phyloP scores from a whole-genome alignment of 306 rosid genomes.

The Albizia julibrissin region DNA sequence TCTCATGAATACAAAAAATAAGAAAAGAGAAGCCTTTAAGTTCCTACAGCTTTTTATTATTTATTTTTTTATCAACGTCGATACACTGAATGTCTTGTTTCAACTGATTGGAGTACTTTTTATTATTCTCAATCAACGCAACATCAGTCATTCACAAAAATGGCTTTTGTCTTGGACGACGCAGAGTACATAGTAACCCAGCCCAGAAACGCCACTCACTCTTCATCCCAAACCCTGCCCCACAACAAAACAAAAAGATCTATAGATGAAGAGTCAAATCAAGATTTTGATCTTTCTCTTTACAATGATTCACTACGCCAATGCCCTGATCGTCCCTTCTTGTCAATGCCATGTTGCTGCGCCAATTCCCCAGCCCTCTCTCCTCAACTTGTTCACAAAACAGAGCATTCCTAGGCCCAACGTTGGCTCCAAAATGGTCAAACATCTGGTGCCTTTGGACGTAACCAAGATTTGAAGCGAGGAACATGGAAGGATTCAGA shows the following conservation, averaged over 20 bases:
- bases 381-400: slow-evolving; percentile 29
- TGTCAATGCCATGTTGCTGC: slow-evolving; percentile 34
- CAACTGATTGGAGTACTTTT: not conserved
- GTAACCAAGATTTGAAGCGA: slow-evolving; percentile 44
- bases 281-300: slow-evolving; percentile 57
- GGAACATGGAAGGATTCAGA: slow-evolving; percentile 50
- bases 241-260: not conserved
- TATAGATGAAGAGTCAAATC: slow-evolving; percentile 84
- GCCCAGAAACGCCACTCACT: not conserved
- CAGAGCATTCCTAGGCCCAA: slow-evolving; percentile 46
- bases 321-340: slow-evolving; percentile 23
- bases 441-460: slow-evolving; percentile 43
- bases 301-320: slow-evolving; percentile 36
- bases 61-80: not conserved
- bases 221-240: not conserved
- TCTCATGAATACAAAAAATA: not conserved
- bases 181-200: not conserved
- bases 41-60: no score
- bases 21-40: not conserved
- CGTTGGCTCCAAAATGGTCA: slow-evolving; percentile 46
- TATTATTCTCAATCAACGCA: not conserved
- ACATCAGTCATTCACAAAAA: not conserved
- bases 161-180: not conserved
- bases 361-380: slow-evolving; percentile 46
- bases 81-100: not conserved